Conservation (phyloP, 495 filamentous ascomycete genomes). For the Cladorrhinum samala region DNA sequence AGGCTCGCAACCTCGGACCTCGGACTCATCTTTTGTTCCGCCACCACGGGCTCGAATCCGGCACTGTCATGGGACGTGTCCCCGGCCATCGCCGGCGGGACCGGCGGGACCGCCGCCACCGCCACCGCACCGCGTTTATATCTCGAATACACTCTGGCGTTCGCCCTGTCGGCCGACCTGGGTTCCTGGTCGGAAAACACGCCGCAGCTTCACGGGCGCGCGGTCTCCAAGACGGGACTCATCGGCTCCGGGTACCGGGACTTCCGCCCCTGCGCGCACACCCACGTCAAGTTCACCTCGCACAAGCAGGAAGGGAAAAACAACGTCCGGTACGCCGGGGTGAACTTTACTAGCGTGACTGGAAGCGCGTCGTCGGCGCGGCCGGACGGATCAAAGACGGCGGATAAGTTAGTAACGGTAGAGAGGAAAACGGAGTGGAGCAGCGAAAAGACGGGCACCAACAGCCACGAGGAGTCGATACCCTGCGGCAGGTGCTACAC, state of each 20-base stretch:
- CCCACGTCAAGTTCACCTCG: conserved; percentile 12
- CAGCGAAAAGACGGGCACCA: conserved; percentile 10
- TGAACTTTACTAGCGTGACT: conserved; percentile 2
- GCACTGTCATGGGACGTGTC: conserved; percentile 8
- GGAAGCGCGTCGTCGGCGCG: too few species aligned
- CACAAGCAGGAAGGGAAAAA: conserved; percentile 16
- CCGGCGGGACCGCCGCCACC: too few species aligned
- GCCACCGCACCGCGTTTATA: conserved; percentile 9
- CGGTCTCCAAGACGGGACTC: conserved; percentile 9
- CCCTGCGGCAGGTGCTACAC: conserved; percentile 22
- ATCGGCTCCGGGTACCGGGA: conserved; percentile 16
- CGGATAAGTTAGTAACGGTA: too few species aligned
- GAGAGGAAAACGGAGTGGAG: too few species aligned
- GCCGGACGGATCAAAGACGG: too few species aligned
- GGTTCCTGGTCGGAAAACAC: conserved; percentile 3
- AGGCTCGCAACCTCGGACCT: not conserved
- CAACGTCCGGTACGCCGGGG: conserved; percentile 12
- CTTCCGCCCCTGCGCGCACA: conserved; percentile 22
- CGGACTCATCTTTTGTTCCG: not conserved
- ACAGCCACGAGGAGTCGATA: not conserved
- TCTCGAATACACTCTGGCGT: conserved; percentile 17
- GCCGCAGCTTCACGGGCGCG: conserved; percentile 5
- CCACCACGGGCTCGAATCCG: conserved; percentile 7
- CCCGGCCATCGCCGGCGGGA: too few species aligned
- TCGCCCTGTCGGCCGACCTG: conserved; percentile 17